phyloP scores from a whole-genome alignment of 805 yeast genomes.

The Candida chauliodis region DNA sequence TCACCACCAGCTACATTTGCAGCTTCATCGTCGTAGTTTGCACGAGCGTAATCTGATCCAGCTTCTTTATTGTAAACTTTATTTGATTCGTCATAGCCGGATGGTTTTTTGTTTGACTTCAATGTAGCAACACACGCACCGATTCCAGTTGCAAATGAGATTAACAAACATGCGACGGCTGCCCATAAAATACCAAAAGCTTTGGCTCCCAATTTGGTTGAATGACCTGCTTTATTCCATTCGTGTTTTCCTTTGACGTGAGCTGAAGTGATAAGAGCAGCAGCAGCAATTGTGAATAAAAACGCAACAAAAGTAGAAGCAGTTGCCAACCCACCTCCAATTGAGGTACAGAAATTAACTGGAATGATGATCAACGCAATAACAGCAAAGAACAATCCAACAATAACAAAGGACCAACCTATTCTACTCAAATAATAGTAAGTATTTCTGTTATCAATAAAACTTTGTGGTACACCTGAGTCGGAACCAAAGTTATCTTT shows the following conservation, averaged over 20 bases:
- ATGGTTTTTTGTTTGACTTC: background rate
- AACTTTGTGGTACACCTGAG: conserved; percentile 45
- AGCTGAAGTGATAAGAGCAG: conserved; percentile 51
- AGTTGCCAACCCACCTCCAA: conserved; percentile 5
- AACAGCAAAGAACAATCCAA: conserved; percentile 61
- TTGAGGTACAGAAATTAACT: conserved; percentile 6
- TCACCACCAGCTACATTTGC: conserved; percentile 3
- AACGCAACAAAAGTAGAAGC: conserved; percentile 23
- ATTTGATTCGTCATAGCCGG: background rate
- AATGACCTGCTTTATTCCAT: conserved; percentile 41
- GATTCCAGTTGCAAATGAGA: conserved; percentile 10
- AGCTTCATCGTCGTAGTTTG: conserved; percentile 5
- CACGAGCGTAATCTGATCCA: conserved; percentile 1
- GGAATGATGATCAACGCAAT: conserved; percentile 25
- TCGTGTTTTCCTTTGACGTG: conserved; percentile 50
- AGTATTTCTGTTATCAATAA: conserved; percentile 45
- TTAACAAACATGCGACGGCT: conserved; percentile 24
- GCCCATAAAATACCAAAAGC: conserved; percentile 65
- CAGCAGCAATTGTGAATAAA: conserved; percentile 43
- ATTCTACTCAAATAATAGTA: conserved; percentile 63
- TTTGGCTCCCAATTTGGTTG: conserved; percentile 44
- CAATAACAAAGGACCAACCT: conserved; percentile 28
- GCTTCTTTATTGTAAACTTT: conserved; percentile 4
- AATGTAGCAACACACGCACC: conserved; percentile 7
- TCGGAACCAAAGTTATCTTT: conserved; percentile 20